These are phyloP conservation scores for Colletotrichum liriopes DNA, from an alignment of 2,329 filamentous ascomycete species.

Conservation along the genomic window DNA sequence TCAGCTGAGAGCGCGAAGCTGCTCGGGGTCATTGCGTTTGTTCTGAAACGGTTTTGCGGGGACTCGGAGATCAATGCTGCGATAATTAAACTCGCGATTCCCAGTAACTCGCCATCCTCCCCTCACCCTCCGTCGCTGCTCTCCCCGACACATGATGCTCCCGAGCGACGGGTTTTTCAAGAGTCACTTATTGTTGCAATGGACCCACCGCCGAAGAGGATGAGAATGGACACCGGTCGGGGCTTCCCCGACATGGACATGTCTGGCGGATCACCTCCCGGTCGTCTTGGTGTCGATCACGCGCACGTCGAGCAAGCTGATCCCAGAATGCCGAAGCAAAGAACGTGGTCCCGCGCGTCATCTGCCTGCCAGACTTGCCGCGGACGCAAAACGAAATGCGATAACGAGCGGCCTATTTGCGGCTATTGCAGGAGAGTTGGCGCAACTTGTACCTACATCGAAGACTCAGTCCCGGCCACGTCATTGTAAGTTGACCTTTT, in stretches of 20 bases:
- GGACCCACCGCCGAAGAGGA: conserved; percentile 41
- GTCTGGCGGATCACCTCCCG: conserved; percentile 28
- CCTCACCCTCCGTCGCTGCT: conserved; percentile 18
- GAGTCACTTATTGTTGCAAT: conserved; percentile 28
- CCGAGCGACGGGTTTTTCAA: conserved; percentile 15
- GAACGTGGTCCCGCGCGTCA: conserved; percentile 39
- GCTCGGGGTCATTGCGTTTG: conserved; percentile 29
- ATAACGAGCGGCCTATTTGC: conserved; percentile 55
- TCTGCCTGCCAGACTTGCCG: conserved; percentile 56
- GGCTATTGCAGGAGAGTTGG: conserved; percentile 54
- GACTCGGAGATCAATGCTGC: conserved; percentile 27
- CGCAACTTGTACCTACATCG: conserved; percentile 52
- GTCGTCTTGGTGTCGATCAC: conserved; percentile 26
- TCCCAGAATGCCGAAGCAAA: conserved; percentile 37
- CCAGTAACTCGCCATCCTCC: not conserved
- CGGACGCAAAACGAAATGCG: conserved; percentile 56
- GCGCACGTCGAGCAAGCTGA: conserved; percentile 26
- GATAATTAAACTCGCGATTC: conserved; percentile 36
- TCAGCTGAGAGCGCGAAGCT: conserved; percentile 10
- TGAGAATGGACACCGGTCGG: conserved; percentile 41
- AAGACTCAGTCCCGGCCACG: conserved; percentile 36
- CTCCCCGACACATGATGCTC: conserved; percentile 39
- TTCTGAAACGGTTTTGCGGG: conserved; percentile 40
- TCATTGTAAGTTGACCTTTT: conserved; percentile 29
- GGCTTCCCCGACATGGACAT: conserved; percentile 38